Evolutionary conservation across 2,329 filamentous ascomycete genomes (phyloP), one percentile per base, ranked within the genome.

Genomic region (Aspergillus eucalypticola): DNA sequence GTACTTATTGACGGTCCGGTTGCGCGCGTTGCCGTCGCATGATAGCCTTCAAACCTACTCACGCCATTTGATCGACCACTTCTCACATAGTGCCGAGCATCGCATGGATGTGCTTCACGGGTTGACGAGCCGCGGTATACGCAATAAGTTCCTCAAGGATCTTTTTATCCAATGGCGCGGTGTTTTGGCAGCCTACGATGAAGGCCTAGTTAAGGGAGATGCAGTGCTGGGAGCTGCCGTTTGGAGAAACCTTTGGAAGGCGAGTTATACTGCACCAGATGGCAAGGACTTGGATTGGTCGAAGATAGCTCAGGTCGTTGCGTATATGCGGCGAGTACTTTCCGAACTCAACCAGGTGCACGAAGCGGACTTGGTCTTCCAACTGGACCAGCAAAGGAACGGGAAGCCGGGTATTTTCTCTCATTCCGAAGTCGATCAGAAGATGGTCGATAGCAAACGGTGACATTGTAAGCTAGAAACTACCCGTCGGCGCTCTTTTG

Each of bases 171-270:
- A 96, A 78, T 99, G 94, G 91, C 88, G 95, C 58, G 95, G 93
- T 29, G 81, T 93, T 57, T 82, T 96, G 21, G 84, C 92, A 7
- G 91, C 92, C 1, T 80, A 82, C 68, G 78, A 79, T 44, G 80
- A 82, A 59, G 79, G 78, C 0, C 63, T 81, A 50, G 71, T 76
- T 19, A 79, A 79, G 59, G 78, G 80, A 2, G 79, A 83, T 70
- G 77, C 78, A 8, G 75, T 81, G 55, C 71, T 82, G 49, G 76
- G 74, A 4, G 78, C 90, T 44, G 95, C 95, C 8, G 82, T 99
- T 51, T 99, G 95, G 95, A 85, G 95, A 71, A 98, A 98, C 76
- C 73, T 99, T 58, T 96, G 92, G 82, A 92, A 94, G 79, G 91
- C 86, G 21, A 81, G 79, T 49, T 81, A 86, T 60, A 72, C 67